These are phyloP conservation scores for Puccinia polysora DNA, from an alignment of 1,284 basidiomycete genomes.

Conservation along the genomic window DNA sequence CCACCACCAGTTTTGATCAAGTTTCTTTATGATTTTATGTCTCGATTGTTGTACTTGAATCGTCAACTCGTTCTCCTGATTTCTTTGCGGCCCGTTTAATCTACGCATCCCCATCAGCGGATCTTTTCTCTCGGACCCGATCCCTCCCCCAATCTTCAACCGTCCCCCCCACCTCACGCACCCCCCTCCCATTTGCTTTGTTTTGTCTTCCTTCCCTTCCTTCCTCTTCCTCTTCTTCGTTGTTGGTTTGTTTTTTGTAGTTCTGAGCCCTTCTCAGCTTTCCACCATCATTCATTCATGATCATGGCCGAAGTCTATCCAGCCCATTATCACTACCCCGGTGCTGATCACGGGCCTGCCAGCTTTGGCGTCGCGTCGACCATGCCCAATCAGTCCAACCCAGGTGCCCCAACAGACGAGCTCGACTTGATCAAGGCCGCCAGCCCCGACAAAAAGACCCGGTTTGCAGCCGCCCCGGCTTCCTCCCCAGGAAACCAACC, in stretches of 20 bases:
- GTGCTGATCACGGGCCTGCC: slow-evolving; percentile 3
- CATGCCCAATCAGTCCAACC: slow-evolving; percentile 3
- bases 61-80: slow-evolving; percentile 32
- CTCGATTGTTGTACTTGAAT: slow-evolving; percentile 24
- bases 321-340: slow-evolving; percentile 26
- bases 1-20: not conserved
- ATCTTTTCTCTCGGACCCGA: too few relatives aligned
- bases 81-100: slow-evolving; percentile 28
- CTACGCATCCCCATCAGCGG: slow-evolving; percentile 18
- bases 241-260: slow-evolving; percentile 34
- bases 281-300: slow-evolving; percentile 22
- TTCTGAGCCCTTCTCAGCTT: slow-evolving; percentile 22
- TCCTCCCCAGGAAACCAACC: slow-evolving; percentile 19
- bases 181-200: not conserved
- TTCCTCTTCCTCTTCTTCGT: slow-evolving; percentile 28
- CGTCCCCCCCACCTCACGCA: not conserved
- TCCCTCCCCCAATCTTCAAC: slow-evolving; percentile 1
- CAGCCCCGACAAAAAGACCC: slow-evolving; percentile 39
- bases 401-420: slow-evolving; percentile 5
- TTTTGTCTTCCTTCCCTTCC: too few relatives aligned
- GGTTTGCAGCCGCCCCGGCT: slow-evolving; percentile 31
- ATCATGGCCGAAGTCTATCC: slow-evolving; percentile 43
- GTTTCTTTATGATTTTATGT: slow-evolving; percentile 31
- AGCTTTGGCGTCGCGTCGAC: slow-evolving; percentile 3
- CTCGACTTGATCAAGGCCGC: slow-evolving; percentile 24